Evolutionary conservation across 495 filamentous ascomycete species (phyloP).

Genomic region (Hyaloscypha hepaticicola): DNA sequence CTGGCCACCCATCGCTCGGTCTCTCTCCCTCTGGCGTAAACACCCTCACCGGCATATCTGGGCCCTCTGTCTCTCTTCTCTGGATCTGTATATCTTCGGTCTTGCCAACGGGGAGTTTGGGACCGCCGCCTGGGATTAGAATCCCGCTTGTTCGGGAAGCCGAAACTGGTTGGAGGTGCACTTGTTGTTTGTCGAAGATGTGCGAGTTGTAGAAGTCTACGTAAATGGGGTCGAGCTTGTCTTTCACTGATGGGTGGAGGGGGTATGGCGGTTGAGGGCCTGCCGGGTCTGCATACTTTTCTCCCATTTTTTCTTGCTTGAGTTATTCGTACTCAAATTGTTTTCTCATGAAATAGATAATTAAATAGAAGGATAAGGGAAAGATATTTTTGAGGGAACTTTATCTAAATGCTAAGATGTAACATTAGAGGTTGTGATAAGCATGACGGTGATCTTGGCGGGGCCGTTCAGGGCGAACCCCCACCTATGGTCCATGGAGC

Average conservation of each 20-base stretch:
- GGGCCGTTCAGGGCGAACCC: no score
- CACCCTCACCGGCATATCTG: constrained; percentile 44
- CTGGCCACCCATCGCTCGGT: constrained; percentile 52
- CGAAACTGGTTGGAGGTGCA: constrained; percentile 50
- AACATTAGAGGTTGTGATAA: no score
- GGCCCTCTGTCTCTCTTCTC: constrained; percentile 47
- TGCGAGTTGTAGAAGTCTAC: constrained; percentile 54
- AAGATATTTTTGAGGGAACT: no score
- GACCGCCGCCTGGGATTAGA: constrained; percentile 54
- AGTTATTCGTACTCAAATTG: no score
- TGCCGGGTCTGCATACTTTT: background rate
- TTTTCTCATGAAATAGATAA: no score
- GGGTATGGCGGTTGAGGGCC: constrained; percentile 51
- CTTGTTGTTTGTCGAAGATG: constrained; percentile 45
- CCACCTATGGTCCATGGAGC: no score
- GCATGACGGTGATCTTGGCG: no score
- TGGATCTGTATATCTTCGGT: constrained; percentile 47
- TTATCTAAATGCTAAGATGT: no score
- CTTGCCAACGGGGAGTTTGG: constrained; percentile 48
- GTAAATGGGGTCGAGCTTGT: constrained; percentile 51
- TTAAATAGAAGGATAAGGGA: no score
- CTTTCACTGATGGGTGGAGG: constrained; percentile 49
- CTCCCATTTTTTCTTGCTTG: no score
- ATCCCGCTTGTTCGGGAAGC: constrained; percentile 52
- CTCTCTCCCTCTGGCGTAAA: constrained; percentile 48